phyloP scores from a whole-genome alignment of 371 early-diverging fungal genomes.

The Parasitella parasitica region DNA sequence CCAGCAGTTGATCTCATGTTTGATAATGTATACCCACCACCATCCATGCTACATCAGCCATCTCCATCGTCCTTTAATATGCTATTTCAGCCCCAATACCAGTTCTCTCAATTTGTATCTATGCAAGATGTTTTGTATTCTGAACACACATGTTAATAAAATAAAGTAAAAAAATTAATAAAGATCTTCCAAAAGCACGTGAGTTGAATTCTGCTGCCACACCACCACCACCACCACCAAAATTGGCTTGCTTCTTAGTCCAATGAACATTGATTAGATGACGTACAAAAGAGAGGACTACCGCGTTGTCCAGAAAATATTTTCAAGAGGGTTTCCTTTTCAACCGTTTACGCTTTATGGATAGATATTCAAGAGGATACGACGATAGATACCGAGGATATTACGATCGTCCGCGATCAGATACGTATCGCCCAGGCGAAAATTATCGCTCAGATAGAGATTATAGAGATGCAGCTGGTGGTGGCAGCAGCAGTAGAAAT shows the following conservation, averaged over 20 bases:
- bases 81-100: not conserved
- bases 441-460: slow-evolving; percentile 43
- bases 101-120: slow-evolving; percentile 23
- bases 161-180: slow-evolving; percentile 6
- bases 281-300: too few relatives aligned
- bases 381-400: slow-evolving; percentile 48
- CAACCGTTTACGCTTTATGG: slow-evolving; percentile 16
- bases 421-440: slow-evolving; percentile 47
- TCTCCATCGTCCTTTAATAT: not conserved
- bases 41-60: not conserved
- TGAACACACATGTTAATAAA: too few relatives aligned
- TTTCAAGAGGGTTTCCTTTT: not conserved
- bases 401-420: slow-evolving; percentile 46
- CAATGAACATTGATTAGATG: too few relatives aligned
- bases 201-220: not conserved
- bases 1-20: not conserved
- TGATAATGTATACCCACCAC: not conserved
- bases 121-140: slow-evolving; percentile 32
- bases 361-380: slow-evolving; percentile 47
- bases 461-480: slow-evolving; percentile 35
- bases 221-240: too few relatives aligned
- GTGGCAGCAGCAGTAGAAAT: slow-evolving; percentile 13
- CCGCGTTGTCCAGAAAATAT: not conserved
- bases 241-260: not conserved
- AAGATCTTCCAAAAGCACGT: not conserved